These are phyloP conservation scores for Singerocomus inundabilis DNA, from an alignment of 1,284 basidiomycete genomes.

Conservation along the genomic window DNA sequence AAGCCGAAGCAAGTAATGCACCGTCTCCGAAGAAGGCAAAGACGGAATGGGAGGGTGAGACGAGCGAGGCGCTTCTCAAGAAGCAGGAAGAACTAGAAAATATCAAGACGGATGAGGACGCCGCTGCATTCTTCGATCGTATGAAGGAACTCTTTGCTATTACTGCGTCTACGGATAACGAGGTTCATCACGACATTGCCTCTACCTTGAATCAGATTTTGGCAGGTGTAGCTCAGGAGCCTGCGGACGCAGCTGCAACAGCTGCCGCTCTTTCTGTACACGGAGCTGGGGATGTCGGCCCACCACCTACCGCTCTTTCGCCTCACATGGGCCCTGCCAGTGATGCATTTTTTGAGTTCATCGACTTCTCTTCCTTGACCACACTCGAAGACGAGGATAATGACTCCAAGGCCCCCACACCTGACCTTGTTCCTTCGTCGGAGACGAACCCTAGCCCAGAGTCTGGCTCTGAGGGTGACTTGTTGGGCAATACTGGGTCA, in stretches of 20 bases:
- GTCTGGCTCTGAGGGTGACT: constrained; percentile 63
- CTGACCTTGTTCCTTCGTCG: constrained; percentile 65
- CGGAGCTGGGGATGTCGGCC: constrained; percentile 28
- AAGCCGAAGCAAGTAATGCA: constrained; percentile 46
- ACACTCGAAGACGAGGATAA: constrained; percentile 58
- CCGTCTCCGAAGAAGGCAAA: constrained; percentile 70
- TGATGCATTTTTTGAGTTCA: constrained; percentile 42
- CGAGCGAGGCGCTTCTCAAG: constrained; percentile 52
- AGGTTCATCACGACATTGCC: constrained; percentile 51
- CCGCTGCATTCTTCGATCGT: constrained; percentile 57
- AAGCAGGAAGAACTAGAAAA: constrained; percentile 55
- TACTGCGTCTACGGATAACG: constrained; percentile 44
- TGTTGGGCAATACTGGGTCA: constrained; percentile 35
- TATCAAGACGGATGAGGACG: constrained; percentile 65
- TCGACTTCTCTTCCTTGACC: constrained; percentile 66
- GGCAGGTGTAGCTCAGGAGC: constrained; percentile 48
- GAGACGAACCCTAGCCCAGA: constrained; percentile 76
- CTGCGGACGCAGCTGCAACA: constrained; percentile 33
- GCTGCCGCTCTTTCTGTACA: constrained; percentile 35
- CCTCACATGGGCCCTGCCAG: constrained; percentile 37
- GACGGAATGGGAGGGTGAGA: constrained; percentile 64
- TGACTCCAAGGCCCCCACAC: constrained; percentile 63
- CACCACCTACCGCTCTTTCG: constrained; percentile 37
- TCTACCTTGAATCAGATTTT: constrained; percentile 61
- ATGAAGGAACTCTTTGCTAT: constrained; percentile 61